Conservation (phyloP, 371 early-diverging fungal species). For the Dichotomocladium elegans region DNA sequence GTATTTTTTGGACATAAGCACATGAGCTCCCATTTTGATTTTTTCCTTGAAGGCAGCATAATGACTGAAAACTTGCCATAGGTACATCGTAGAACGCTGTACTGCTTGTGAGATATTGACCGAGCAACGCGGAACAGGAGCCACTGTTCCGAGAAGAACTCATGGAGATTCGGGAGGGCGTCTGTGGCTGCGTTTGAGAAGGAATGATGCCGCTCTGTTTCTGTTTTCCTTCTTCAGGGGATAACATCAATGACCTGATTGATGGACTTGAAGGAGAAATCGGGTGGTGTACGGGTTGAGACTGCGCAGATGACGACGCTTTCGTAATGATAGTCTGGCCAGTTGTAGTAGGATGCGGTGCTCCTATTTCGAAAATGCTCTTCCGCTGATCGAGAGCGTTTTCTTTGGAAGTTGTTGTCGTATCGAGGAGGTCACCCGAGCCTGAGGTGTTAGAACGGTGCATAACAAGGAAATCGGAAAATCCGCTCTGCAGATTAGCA, state of each 20-base stretch:
- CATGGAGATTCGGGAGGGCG: not conserved
- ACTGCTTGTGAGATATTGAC: slow-evolving; percentile 30
- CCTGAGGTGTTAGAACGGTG: too few relatives aligned
- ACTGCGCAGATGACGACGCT: too few relatives aligned
- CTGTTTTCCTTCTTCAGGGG: slow-evolving; percentile 4
- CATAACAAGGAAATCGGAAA: too few relatives aligned
- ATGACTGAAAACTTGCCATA: slow-evolving; percentile 27
- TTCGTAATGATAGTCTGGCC: too few relatives aligned
- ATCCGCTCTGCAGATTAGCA: too few relatives aligned
- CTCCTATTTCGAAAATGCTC: too few relatives aligned
- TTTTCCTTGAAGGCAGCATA: not conserved
- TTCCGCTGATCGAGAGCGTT: too few relatives aligned
- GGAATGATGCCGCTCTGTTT: not conserved
- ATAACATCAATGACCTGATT: slow-evolving; percentile 1
- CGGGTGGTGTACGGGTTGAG: too few relatives aligned
- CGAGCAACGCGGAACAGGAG: slow-evolving; percentile 13
- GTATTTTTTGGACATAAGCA: too few relatives aligned
- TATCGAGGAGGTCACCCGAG: too few relatives aligned
- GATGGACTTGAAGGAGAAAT: slow-evolving; percentile 3
- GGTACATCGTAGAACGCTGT: slow-evolving; percentile 59
- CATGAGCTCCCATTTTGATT: not conserved
- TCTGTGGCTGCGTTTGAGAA: not conserved
- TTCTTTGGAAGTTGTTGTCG: too few relatives aligned
- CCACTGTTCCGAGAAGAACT: not conserved
- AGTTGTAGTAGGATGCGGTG: too few relatives aligned